phyloP scores from a whole-genome alignment of 2,329 filamentous ascomycete genomes.

The Pestalotiopsis fici region DNA sequence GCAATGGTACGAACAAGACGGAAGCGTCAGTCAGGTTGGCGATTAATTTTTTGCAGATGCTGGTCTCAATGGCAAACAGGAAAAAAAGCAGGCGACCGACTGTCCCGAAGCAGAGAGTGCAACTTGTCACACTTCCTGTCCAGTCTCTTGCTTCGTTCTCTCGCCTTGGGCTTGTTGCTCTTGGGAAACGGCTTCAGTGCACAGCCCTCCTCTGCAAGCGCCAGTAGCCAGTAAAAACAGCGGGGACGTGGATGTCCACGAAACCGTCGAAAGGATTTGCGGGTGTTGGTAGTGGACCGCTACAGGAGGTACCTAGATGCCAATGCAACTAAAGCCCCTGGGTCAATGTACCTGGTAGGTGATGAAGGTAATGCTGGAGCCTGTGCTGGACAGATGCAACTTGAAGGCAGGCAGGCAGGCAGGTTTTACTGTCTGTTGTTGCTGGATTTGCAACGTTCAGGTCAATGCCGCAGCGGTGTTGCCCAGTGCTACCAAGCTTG shows the following conservation, averaged over 20 bases:
- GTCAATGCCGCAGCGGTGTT: neutral
- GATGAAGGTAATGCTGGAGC: no score
- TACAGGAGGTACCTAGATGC: neutral
- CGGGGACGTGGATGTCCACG: neutral
- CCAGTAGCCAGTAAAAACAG: slow-evolving; percentile 9
- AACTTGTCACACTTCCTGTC: neutral
- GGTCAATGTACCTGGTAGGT: neutral
- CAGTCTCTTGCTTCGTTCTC: neutral
- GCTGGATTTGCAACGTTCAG: neutral
- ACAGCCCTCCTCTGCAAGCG: slow-evolving; percentile 4
- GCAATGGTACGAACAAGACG: neutral
- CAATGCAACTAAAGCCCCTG: neutral
- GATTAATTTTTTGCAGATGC: neutral
- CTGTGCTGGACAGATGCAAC: no score
- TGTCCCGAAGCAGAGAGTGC: neutral
- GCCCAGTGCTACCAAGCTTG: neutral
- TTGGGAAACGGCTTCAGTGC: slow-evolving; percentile 7
- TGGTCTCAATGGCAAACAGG: neutral
- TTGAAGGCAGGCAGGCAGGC: neutral
- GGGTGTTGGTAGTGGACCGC: slow-evolving; percentile 1
- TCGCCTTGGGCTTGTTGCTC: neutral
- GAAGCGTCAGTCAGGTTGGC: neutral
- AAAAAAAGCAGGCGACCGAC: neutral
- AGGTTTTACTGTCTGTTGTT: neutral
- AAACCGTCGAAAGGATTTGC: neutral